Evolutionary conservation across 768 basidiomycete species (phyloP).

Genomic region (Kockovaella imperatae): DNA sequence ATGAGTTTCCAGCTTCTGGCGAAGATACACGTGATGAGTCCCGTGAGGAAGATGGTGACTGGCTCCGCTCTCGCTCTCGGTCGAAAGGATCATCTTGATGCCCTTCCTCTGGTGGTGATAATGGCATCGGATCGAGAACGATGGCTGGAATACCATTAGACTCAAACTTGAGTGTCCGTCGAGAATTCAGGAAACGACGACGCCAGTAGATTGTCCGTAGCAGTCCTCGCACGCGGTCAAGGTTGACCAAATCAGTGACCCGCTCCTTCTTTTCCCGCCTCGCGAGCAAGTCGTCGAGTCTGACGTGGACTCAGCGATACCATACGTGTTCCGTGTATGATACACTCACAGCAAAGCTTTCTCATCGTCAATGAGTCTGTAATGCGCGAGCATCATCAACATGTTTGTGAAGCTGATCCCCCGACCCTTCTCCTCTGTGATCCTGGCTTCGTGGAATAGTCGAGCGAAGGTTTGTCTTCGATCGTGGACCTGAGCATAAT

Average conservation of each 20-base stretch:
- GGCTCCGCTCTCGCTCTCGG: background rate
- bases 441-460: conserved; percentile 76
- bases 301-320: conserved; percentile 35
- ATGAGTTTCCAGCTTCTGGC: background rate
- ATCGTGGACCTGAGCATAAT: conserved; percentile 57
- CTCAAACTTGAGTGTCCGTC: conserved; percentile 21
- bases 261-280: conserved; percentile 68
- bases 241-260: conserved; percentile 72
- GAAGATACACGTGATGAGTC: conserved; percentile 5
- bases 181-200: conserved; percentile 53
- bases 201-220: conserved; percentile 68
- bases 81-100: conserved; percentile 23
- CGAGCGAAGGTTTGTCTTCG: conserved; percentile 65
- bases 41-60: conserved; percentile 5
- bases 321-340: too few relatives aligned
- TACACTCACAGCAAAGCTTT: conserved; percentile 73
- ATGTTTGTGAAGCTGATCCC: conserved; percentile 89
- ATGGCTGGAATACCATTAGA: conserved; percentile 33
- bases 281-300: conserved; percentile 70
- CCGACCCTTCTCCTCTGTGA: conserved; percentile 60
- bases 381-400: conserved; percentile 77
- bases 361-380: conserved; percentile 81
- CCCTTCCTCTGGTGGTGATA: conserved; percentile 20
- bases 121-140: conserved; percentile 32
- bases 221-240: conserved; percentile 74